Conservation (phyloP, 768 basidiomycete genomes). For the Suillus brevipes region DNA sequence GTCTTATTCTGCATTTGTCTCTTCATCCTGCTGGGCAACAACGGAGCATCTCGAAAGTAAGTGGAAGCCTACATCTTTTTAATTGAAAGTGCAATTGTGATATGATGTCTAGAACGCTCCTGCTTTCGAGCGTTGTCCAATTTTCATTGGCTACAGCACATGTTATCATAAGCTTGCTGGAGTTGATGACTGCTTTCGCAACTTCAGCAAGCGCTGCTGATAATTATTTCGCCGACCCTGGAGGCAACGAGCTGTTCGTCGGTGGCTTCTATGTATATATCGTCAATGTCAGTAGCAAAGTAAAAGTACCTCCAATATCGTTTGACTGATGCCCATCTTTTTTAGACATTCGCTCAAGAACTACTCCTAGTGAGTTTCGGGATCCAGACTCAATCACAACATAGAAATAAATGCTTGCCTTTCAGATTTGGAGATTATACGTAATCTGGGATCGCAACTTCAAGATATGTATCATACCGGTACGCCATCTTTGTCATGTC, state of each 20-base stretch:
- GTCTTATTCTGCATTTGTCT: conserved; percentile 6
- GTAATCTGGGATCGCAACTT: conserved; percentile 16
- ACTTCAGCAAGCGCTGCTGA: conserved; percentile 9
- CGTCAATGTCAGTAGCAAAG: conserved; percentile 13
- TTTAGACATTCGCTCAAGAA: conserved; percentile 17
- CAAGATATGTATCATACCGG: conserved; percentile 20
- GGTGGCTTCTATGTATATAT: conserved; percentile 18
- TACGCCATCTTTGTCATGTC: conserved; percentile 6
- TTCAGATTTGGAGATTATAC: conserved; percentile 28
- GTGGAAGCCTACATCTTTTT: background rate
- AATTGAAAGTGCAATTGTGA: background rate
- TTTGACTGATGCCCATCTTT: background rate
- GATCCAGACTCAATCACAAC: background rate
- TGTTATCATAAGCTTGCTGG: conserved; percentile 12
- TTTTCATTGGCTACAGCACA: conserved; percentile 20
- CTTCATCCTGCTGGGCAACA: background rate
- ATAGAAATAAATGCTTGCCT: background rate
- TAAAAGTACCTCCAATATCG: background rate
- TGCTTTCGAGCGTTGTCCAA: conserved; percentile 15
- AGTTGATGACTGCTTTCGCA: conserved; percentile 11
- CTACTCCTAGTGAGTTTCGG: conserved; percentile 21
- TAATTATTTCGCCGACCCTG: conserved; percentile 1
- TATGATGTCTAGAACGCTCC: conserved; percentile 8
- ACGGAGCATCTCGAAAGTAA: conserved; percentile 4
- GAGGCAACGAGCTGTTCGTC: conserved; percentile 11